These are phyloP conservation scores for Neurospora sp. DNA, from an alignment of 495 filamentous ascomycete genomes.

Conservation along the genomic window DNA sequence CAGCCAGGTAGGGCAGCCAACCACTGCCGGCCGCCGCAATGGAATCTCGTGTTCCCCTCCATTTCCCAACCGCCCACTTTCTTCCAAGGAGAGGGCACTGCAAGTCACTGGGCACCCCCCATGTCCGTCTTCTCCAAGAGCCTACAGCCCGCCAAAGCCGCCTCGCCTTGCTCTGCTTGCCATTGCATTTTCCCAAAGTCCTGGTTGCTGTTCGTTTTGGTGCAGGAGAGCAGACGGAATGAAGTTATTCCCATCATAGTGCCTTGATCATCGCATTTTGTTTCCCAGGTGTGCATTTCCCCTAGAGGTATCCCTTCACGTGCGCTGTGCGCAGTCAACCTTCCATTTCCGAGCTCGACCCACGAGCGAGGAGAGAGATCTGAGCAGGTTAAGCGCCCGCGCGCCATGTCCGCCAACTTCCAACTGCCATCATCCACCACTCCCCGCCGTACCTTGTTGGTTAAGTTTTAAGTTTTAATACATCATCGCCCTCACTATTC, in stretches of 20 bases:
- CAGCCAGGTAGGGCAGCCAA: background rate
- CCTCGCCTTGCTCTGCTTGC: background rate
- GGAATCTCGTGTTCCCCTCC: background rate
- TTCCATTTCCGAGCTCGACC: background rate
- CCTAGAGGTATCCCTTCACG: background rate
- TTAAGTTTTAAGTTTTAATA: background rate
- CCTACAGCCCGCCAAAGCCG: background rate
- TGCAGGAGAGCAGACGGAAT: background rate
- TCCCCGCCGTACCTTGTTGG: background rate
- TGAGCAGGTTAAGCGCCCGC: background rate
- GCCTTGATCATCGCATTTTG: background rate
- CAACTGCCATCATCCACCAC: background rate
- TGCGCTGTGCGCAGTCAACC: conserved; percentile 4
- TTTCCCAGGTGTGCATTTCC: background rate
- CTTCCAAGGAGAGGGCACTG: background rate
- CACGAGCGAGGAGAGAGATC: background rate
- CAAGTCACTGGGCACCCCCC: background rate
- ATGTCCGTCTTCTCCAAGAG: background rate
- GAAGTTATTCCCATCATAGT: conserved; percentile 1
- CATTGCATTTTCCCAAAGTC: background rate
- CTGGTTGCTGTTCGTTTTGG: background rate
- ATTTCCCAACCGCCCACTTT: background rate
- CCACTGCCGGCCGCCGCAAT: background rate
- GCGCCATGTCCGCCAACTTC: background rate
- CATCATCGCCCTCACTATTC: background rate